Evolutionary conservation across 352 stramenopile genomes (phyloP).

Genomic region (Phytophthora lateralis): DNA sequence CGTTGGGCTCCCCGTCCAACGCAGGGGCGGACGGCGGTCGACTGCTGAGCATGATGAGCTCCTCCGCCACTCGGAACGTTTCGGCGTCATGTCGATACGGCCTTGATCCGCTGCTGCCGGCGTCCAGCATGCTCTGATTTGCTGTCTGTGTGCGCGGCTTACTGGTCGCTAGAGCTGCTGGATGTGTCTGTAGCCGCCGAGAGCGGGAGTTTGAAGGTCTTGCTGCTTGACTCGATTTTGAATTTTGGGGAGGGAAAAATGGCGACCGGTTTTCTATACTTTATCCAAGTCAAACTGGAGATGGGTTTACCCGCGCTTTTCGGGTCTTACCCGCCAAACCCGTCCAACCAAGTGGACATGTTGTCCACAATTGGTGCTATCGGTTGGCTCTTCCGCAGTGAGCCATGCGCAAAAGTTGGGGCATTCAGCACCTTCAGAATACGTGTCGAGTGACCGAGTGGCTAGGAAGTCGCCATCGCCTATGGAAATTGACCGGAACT

Average conservation of each 20-base stretch:
- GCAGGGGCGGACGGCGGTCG: conserved; percentile 14
- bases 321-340: conserved; percentile 19
- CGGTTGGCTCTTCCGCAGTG: too few relatives aligned
- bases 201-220: conserved; percentile 36
- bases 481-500: too few relatives aligned
- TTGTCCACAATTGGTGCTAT: too few relatives aligned
- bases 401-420: too few relatives aligned
- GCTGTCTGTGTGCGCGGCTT: background rate
- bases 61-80: conserved; percentile 75
- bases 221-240: conserved; percentile 55
- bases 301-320: conserved; percentile 31
- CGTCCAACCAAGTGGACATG: background rate
- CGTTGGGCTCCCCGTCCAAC: conserved; percentile 12
- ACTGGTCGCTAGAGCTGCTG: background rate
- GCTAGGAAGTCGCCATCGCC: too few relatives aligned
- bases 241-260: conserved; percentile 30
- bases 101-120: conserved; percentile 13
- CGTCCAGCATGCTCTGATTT: conserved; percentile 38
- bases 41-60: conserved; percentile 79
- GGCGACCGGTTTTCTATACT: conserved; percentile 1
- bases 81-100: conserved; percentile 56
- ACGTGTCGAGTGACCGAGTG: too few relatives aligned
- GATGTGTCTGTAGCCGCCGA: background rate
- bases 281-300: conserved; percentile 7
- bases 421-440: too few relatives aligned